Evolutionary conservation across 805 yeast species (phyloP), one percentile per base, ranked within the genome.

Genomic region (Clavispora santaluciae): DNA sequence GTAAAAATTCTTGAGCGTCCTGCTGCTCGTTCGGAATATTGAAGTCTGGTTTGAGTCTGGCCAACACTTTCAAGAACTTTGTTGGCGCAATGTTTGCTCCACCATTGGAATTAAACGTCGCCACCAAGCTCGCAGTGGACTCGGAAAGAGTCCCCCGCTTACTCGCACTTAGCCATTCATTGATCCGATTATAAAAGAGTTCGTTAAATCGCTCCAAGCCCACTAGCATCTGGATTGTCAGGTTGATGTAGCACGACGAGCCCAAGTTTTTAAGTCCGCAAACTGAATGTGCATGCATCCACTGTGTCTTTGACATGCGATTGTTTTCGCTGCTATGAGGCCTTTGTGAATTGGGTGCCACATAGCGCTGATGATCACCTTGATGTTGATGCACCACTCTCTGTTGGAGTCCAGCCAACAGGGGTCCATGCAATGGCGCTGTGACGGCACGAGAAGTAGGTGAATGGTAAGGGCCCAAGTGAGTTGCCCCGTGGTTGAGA

Each of bases 1-100:
- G 69, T 33, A 86, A 60, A 53, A 83, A 83, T 51, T 86, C 93
- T 40, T 85, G 88, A 1, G 90, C 81, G 57, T 86, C 95, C 54
- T 86, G 93, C 53, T 86, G 95, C 51, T 83, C 87, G 49, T 73
- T 60, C 0, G 91, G 91, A 10, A 85, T 82, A 47, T 68, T 65
- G 40, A 83, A 71, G 51, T 81, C 86, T 0, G 89, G 89, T 48
- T 83, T 78, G 17, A 83, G 54, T 6, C 62, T 45, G 17, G 76
- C 60, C 38, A 81, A 64, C 1, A 67, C 59, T 35, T 79, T 70
- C 31, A 84, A 66, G 51, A 85, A 83, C 33, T 78, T 75, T 7
- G 76, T 72, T 4, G 91, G 89, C 2, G 81, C 79, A 24, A 84
- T 77, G 0, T 81, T 70, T 33, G 75, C 72, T 3, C 81, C 78